These are phyloP conservation scores for Cladophialophora immunda DNA, from an alignment of 2,329 filamentous ascomycete species.

Conservation along the genomic window DNA sequence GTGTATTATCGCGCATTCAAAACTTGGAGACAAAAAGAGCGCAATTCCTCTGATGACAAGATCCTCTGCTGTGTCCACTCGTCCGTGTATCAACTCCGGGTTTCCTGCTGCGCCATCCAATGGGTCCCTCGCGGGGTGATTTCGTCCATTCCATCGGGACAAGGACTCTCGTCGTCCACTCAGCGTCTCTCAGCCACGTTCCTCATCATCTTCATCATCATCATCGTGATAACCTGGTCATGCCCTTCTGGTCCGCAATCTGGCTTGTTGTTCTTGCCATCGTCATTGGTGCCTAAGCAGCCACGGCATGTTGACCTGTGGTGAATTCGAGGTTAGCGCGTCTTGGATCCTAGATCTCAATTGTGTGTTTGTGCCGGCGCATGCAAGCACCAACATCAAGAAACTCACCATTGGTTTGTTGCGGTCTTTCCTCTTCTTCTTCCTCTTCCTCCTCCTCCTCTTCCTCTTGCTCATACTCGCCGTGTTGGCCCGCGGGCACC, in stretches of 20 bases:
- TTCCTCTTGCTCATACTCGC: conserved; percentile 53
- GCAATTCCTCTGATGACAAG: neutral
- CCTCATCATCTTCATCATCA: neutral
- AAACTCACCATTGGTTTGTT: conserved; percentile 40
- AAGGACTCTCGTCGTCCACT: conserved; percentile 3
- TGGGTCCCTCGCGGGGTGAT: conserved; percentile 12
- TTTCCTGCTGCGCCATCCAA: conserved; percentile 26
- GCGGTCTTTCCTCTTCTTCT: conserved; percentile 36
- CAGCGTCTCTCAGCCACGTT: conserved; percentile 1
- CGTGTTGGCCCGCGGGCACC: conserved; percentile 74
- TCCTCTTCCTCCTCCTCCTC: conserved; percentile 54
- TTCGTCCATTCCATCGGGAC: conserved; percentile 8
- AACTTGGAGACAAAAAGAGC: conserved; percentile 4
- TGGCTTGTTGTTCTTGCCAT: neutral
- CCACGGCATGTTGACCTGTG: conserved; percentile 34
- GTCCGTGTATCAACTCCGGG: conserved; percentile 13
- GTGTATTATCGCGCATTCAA: conserved; percentile 10
- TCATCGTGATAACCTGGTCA: neutral
- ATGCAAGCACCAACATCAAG: neutral
- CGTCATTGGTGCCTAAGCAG: conserved; percentile 17
- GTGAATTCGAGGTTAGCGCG: neutral
- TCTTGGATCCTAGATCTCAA: neutral
- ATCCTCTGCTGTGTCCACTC: conserved; percentile 5
- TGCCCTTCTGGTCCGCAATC: conserved; percentile 6
- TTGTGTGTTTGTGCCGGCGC: neutral